Conservation (phyloP, 1,139 yeast genomes). For the Candida sp. region DNA sequence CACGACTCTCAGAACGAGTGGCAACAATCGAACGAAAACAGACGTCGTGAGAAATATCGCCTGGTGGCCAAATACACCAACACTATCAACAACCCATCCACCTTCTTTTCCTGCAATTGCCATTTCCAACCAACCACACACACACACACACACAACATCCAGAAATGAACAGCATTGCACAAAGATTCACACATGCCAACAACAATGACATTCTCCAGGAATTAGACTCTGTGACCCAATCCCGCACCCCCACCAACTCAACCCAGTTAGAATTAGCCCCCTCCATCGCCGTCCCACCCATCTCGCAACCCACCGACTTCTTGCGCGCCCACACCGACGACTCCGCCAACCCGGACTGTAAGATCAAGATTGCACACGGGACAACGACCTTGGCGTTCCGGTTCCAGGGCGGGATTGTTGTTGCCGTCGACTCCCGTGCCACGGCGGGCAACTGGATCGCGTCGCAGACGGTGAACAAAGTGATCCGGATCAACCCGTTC, state of each 20-base stretch:
- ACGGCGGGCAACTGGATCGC: conserved; percentile 99
- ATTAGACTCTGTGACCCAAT: conserved; percentile 28
- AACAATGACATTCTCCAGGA: conserved; percentile 33
- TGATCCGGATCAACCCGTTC: conserved; percentile 94
- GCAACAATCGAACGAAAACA: conserved; percentile 2
- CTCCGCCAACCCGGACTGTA: conserved; percentile 88
- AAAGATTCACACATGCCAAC: conserved; percentile 38
- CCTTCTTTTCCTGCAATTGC: background rate
- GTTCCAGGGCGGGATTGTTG: conserved; percentile 94
- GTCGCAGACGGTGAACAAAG: conserved; percentile 97
- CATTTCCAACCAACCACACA: no score
- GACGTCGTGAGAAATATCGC: no score
- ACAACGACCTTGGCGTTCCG: conserved; percentile 97
- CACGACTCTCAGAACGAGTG: conserved; percentile 4
- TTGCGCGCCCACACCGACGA: conserved; percentile 98
- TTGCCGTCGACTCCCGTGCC: conserved; percentile 98
- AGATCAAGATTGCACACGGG: conserved; percentile 97
- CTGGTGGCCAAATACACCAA: background rate
- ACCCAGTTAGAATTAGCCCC: conserved; percentile 58
- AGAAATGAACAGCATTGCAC: conserved; percentile 47
- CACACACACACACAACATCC: background rate
- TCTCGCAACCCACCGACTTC: conserved; percentile 91
- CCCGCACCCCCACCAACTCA: conserved; percentile 22
- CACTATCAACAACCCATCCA: background rate
- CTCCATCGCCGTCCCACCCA: conserved; percentile 76